phyloP scores from a whole-genome alignment of 106 monocot species.

The Platanthera guangdongensis region DNA sequence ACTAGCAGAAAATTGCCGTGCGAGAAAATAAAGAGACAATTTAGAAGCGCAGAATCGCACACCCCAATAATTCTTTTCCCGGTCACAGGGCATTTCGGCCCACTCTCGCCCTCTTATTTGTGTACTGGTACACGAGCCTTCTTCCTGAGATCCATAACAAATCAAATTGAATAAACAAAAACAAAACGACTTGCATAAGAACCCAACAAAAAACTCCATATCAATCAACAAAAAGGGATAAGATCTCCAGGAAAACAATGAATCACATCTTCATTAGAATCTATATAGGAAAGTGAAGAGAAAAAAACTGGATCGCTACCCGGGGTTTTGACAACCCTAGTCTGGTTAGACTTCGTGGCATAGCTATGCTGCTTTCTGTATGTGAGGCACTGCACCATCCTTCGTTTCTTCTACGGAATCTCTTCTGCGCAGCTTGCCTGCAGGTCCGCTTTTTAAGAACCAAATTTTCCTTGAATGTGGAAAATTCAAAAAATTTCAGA shows the following conservation, averaged over 20 bases:
- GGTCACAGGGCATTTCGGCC: slow-evolving; percentile 66
- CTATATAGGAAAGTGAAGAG: background rate
- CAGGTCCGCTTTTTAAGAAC: background rate
- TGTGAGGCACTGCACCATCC: slow-evolving; percentile 54
- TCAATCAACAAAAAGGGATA: background rate
- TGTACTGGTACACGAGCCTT: slow-evolving; percentile 52
- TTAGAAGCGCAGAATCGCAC: slow-evolving; percentile 2
- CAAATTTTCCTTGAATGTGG: too few species aligned
- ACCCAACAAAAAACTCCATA: background rate
- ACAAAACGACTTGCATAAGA: background rate
- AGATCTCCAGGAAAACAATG: background rate
- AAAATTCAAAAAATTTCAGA: too few species aligned
- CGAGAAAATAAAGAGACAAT: background rate
- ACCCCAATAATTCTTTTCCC: slow-evolving; percentile 79
- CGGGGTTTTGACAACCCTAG: slow-evolving; percentile 63
- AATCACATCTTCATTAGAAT: too few species aligned
- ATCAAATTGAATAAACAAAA: background rate
- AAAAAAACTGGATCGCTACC: slow-evolving; percentile 20
- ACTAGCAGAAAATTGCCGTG: background rate
- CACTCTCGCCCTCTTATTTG: slow-evolving; percentile 71
- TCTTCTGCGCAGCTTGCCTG: background rate
- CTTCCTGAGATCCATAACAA: slow-evolving; percentile 32
- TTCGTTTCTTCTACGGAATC: background rate
- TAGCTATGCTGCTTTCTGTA: slow-evolving; percentile 63
- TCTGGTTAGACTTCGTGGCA: slow-evolving; percentile 60